Base-by-base conservation (phyloP, 805 yeast species). In the Debaryomyces maramus region DNA sequence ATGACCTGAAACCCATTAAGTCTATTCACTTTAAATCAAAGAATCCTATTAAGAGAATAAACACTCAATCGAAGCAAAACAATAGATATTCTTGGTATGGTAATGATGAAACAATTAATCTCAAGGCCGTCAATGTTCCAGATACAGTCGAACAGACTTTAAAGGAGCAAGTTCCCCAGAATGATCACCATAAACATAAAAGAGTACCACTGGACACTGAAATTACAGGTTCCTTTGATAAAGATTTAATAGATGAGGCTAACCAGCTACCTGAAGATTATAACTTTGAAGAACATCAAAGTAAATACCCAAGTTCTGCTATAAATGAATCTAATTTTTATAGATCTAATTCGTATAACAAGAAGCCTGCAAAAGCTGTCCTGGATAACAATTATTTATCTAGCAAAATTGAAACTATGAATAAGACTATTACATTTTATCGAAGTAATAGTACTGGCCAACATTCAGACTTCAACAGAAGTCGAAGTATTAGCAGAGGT, bases 341-440 rank as follows among this genome's bases (percentile, higher is more conserved):
- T 42, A 45, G 70, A 23, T 65, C 73, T 2, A 67, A 65, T 43
- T 69, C 74, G 2, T 69, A 59, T 51, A 67, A 58, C 40, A 64
- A 66, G 33, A 62, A 52, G 39, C 74, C 75, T 3, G 43, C 49
- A 36, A 60, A 59, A 41, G 43, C 52, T n/a, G 39, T 55, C 15
- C 31, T 49, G 33, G 62, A 61, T 19, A 47, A 45, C 39, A 53
- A 42, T 21, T 51, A 36, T 32, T 56, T 47, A 21, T 47, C 60
- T 3, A 67, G 62, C 41, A 67, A 63, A 40, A 67, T 70, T 14
- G 65, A 67, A 39, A 63, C 71, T 2, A 32, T 47, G 6, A 60
- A 57, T 36, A 70, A 64, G 39, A 69, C 74, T 0, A 73, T 70
- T n/a, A 70, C 75, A 2, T 67, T 65, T 33, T 70, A 65, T 48